Conservation (phyloP, 2,329 filamentous ascomycete genomes). For the Cryoendolithus antarcticus region DNA sequence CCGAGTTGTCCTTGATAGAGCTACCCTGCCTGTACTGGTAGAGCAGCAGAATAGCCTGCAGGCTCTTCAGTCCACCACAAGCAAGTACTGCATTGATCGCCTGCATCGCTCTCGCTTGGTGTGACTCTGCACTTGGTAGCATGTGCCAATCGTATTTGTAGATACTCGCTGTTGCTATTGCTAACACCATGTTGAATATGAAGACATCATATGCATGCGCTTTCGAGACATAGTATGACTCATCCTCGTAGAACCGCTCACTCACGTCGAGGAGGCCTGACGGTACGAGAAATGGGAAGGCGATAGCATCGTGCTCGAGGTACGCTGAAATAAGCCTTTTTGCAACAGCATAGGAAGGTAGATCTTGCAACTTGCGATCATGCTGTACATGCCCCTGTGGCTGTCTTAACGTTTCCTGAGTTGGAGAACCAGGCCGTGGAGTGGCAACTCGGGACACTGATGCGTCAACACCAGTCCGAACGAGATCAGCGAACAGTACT, state of each 20-base stretch:
- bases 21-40: constrained; percentile 34
- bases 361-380: constrained; percentile 2
- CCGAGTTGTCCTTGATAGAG: constrained; percentile 21
- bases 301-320: constrained; percentile 31
- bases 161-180: constrained; percentile 32
- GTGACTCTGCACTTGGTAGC: constrained; percentile 31
- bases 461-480: constrained; percentile 18
- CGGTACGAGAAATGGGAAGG: constrained; percentile 30
- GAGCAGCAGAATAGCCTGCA: constrained; percentile 32
- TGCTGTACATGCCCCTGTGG: neutral
- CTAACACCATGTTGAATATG: constrained; percentile 33
- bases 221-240: constrained; percentile 10
- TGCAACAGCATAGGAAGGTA: constrained; percentile 27
- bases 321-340: constrained; percentile 30
- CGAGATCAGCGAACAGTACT: constrained; percentile 30
- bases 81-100: constrained; percentile 28
- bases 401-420: constrained; percentile 3
- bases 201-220: constrained; percentile 25
- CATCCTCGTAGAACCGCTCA: constrained; percentile 22
- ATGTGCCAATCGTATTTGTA: constrained; percentile 34
- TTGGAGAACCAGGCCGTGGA: constrained; percentile 3
- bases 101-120: constrained; percentile 28
- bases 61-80: constrained; percentile 23
- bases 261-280: constrained; percentile 17
- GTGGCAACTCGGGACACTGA: constrained; percentile 5